Conservation (phyloP, 2,329 filamentous ascomycete species). For the Pestalotiopsis sp. region DNA sequence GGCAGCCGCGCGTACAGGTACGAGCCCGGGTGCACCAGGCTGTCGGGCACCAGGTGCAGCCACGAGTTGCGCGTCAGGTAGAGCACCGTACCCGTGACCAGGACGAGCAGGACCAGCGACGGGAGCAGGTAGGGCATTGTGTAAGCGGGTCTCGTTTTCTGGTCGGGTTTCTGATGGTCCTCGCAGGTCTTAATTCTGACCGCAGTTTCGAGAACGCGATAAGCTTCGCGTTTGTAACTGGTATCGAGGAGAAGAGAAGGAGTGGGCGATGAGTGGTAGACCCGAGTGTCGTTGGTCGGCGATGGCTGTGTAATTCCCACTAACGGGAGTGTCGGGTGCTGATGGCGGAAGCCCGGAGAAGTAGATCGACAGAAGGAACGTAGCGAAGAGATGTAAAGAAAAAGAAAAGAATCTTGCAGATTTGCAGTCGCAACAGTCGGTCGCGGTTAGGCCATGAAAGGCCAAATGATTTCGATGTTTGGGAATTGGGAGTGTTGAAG, state of each 20-base stretch:
- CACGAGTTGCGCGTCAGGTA: constrained; percentile 82
- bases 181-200: background rate
- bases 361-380: background rate
- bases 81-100: constrained; percentile 72
- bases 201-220: background rate
- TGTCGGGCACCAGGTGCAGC: constrained; percentile 68
- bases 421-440: constrained; percentile 11
- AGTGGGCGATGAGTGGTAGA: background rate
- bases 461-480: background rate
- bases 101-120: constrained; percentile 69
- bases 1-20: constrained; percentile 78
- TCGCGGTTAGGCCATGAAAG: background rate
- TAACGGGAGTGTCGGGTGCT: background rate
- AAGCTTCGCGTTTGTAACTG: background rate
- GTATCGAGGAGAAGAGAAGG: background rate
- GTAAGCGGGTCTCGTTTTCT: background rate
- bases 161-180: too few species aligned
- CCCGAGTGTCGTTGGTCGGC: background rate
- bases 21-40: constrained; percentile 42
- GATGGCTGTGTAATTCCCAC: background rate
- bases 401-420: constrained; percentile 10
- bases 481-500: background rate
- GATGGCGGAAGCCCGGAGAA: background rate
- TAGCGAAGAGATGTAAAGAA: background rate
- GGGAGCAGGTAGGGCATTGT: constrained; percentile 82